These are phyloP conservation scores for Yarrowia sp. DNA, from an alignment of 805 yeast species.

Conservation along the genomic window DNA sequence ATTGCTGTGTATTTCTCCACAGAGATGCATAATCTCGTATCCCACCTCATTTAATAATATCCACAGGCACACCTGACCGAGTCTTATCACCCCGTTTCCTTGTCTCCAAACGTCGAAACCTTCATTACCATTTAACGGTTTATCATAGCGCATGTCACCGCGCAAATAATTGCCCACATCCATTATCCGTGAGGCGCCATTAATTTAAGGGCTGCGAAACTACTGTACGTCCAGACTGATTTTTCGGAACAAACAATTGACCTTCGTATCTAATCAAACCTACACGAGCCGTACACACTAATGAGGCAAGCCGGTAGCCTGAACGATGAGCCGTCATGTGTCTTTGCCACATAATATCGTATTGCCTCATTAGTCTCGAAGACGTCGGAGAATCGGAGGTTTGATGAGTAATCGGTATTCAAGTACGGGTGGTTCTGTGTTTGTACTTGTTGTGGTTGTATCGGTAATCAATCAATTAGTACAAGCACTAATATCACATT, in stretches of 20 bases:
- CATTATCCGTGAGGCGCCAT: too few relatives aligned
- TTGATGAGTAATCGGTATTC: too few relatives aligned
- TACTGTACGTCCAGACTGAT: too few relatives aligned
- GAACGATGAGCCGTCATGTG: background rate
- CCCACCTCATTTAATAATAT: background rate
- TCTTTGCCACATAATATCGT: background rate
- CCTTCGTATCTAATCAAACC: background rate
- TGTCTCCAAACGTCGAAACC: background rate
- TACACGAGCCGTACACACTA: background rate
- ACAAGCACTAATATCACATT: background rate
- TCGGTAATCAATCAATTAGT: too few relatives aligned
- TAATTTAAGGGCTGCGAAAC: too few relatives aligned
- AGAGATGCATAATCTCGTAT: slow-evolving; percentile 22
- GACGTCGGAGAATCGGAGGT: background rate
- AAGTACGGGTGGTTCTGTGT: too few relatives aligned
- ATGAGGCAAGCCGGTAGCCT: background rate
- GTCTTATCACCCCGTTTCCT: background rate
- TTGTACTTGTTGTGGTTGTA: too few relatives aligned
- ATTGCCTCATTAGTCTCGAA: background rate
- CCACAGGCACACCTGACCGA: background rate
- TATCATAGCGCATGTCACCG: background rate
- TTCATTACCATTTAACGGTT: background rate
- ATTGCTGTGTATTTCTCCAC: too few relatives aligned
- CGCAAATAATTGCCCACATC: too few relatives aligned
- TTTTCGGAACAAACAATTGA: too few relatives aligned